Evolutionary conservation across 495 filamentous ascomycete species (phyloP).

Genomic region (Neurospora africana): DNA sequence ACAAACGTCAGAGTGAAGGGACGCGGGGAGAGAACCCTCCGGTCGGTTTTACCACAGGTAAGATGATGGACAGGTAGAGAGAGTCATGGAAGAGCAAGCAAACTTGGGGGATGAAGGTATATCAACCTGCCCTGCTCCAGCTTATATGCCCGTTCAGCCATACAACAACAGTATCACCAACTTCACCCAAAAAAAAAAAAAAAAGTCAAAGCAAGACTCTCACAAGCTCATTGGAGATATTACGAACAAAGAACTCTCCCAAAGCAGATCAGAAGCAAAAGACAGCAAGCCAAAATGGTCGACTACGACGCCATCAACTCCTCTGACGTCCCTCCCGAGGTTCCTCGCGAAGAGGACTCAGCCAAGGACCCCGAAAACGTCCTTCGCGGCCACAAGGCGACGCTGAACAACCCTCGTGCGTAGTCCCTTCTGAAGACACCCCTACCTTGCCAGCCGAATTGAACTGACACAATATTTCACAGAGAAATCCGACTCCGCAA

Average conservation of each 20-base stretch:
- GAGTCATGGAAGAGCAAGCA: neutral
- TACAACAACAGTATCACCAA: too few species aligned
- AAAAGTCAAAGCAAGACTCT: too few species aligned
- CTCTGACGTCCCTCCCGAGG: conserved; percentile 13
- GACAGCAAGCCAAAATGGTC: neutral
- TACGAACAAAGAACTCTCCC: neutral
- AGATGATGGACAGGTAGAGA: neutral
- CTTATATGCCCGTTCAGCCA: too few species aligned
- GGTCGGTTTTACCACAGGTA: neutral
- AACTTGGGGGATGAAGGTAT: neutral
- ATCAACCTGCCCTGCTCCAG: neutral
- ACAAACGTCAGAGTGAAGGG: neutral
- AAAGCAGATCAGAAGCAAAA: neutral
- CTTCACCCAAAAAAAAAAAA: too few species aligned
- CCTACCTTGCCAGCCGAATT: too few species aligned
- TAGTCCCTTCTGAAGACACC: too few species aligned
- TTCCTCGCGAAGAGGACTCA: conserved; percentile 5
- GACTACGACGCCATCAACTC: neutral
- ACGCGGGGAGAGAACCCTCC: neutral
- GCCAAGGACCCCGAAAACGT: conserved; percentile 27
- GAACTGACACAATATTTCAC: neutral
- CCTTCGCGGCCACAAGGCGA: conserved; percentile 40
- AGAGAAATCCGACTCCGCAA: conserved; percentile 33
- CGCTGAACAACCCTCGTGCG: conserved; percentile 36
- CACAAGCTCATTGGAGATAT: too few species aligned